phyloP scores from a whole-genome alignment of 2,329 filamentous ascomycete species.

The Ophiocordyceps camponoti-floridani region DNA sequence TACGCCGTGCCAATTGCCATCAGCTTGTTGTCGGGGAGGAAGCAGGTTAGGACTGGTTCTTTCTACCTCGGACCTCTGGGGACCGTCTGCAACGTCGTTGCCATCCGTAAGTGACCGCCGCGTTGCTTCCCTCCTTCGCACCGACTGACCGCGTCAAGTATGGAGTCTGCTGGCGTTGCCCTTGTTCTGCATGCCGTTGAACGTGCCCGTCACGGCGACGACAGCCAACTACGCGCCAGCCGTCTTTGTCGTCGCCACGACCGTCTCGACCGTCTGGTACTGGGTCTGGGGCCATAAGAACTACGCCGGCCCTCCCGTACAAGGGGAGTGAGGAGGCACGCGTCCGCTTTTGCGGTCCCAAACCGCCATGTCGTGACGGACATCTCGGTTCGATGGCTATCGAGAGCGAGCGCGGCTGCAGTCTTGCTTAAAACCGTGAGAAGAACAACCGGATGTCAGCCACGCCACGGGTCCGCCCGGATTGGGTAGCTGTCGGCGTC shows the following conservation, averaged over 20 bases:
- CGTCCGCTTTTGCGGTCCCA: neutral
- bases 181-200: conserved; percentile 59
- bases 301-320: conserved; percentile 38
- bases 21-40: conserved; percentile 46
- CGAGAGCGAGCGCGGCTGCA: no score
- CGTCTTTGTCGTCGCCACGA: conserved; percentile 44
- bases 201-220: conserved; percentile 33
- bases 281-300: conserved; percentile 42
- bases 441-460: neutral
- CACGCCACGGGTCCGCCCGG: neutral
- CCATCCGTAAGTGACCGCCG: conserved; percentile 19
- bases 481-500: no score
- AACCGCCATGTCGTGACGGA: neutral
- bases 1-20: conserved; percentile 64
- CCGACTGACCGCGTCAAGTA: conserved; percentile 6
- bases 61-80: conserved; percentile 56
- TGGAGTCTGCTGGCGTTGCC: conserved; percentile 57
- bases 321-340: neutral
- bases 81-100: conserved; percentile 46
- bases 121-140: no score
- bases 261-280: conserved; percentile 45
- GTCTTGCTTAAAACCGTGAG: no score
- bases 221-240: conserved; percentile 53
- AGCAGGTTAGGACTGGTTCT: conserved; percentile 43
- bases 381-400: no score